phyloP scores from a whole-genome alignment of 2,329 filamentous ascomycete species.

The Arthrocladium fulminans region DNA sequence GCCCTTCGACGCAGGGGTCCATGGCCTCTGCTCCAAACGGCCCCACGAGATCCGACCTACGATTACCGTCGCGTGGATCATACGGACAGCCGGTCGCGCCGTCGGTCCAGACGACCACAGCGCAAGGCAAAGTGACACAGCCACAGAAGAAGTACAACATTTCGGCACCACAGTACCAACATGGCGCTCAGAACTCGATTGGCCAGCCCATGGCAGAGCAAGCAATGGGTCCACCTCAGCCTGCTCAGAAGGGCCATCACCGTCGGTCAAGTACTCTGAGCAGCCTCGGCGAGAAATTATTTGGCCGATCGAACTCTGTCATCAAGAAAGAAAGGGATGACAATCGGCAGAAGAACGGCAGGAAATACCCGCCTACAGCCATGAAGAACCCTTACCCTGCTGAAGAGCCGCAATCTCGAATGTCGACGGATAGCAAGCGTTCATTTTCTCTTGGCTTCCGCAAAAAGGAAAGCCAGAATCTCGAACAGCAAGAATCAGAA shows the following conservation, averaged over 20 bases:
- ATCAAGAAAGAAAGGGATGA: conserved; percentile 24
- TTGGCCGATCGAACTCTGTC: conserved; percentile 68
- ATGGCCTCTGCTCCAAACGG: conserved; percentile 57
- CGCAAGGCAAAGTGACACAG: conserved; percentile 81
- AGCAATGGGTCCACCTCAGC: conserved; percentile 48
- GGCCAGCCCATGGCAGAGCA: conserved; percentile 49
- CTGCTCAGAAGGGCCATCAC: conserved; percentile 39
- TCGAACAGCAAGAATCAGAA: conserved; percentile 48
- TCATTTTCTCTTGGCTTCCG: conserved; percentile 62
- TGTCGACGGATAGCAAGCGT: conserved; percentile 65
- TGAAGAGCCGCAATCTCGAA: conserved; percentile 44
- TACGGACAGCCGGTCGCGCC: conserved; percentile 86
- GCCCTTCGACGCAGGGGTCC: conserved; percentile 76
- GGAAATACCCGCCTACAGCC: conserved; percentile 82
- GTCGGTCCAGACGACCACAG: conserved; percentile 78
- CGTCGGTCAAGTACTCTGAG: conserved; percentile 68
- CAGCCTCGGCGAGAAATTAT: conserved; percentile 72
- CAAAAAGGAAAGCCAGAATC: conserved; percentile 63
- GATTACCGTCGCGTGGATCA: conserved; percentile 65
- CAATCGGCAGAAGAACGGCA: conserved; percentile 39
- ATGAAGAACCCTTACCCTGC: conserved; percentile 66
- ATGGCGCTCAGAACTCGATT: conserved; percentile 46
- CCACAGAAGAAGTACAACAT: conserved; percentile 63
- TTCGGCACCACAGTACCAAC: conserved; percentile 51
- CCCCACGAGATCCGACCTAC: conserved; percentile 31